Evolutionary conservation across 805 yeast genomes (phyloP), one percentile per base, ranked within the genome.

Genomic region (Ogataea pini): DNA sequence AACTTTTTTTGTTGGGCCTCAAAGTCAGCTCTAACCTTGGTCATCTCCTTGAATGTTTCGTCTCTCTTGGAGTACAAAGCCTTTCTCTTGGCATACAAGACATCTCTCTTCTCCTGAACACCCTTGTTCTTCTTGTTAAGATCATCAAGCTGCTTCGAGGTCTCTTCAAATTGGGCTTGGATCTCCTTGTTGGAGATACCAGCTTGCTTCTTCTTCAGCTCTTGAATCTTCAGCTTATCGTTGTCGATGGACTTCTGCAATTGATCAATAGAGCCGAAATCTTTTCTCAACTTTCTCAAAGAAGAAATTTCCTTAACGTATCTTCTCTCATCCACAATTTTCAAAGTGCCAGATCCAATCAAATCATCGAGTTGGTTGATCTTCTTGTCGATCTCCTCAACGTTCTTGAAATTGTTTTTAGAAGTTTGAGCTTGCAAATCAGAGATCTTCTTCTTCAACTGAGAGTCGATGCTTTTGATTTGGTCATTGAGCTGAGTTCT

Each of bases 241-340:
- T 74, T 75, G 62, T 89, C 96, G 64, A 92, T 83, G 37, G 85
- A 79, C 59, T 80, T 80, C 74, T 89, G 97, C 60, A 80, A 79
- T 60, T 80, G 79, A 63, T 83, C 90, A 58, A 91, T 75, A 41
- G 79, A 75, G 42, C 81, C 80, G 65, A 89, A 87, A 67, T 85
- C 91, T 68, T 85, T 86, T 63, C 84, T 82, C 64, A 86, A 72
- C 72, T 88, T 89, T 71, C 92, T 83, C 68, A 94, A 79, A 39
- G 83, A 69, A 44, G 89, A 78, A 77, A 89, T 86, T 72, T 92
- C 98, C 72, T 87, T 87, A 57, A 94, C 82, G 56, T 77, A 71
- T 64, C 83, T 78, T 74, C 89, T 85, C 78, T 94, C 99, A 55
- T 92, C 96, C 46, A 90, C 97, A 63, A 94, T 81, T 60, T 88